Conservation (phyloP, 768 basidiomycete genomes). For the Galerina sulciceps region DNA sequence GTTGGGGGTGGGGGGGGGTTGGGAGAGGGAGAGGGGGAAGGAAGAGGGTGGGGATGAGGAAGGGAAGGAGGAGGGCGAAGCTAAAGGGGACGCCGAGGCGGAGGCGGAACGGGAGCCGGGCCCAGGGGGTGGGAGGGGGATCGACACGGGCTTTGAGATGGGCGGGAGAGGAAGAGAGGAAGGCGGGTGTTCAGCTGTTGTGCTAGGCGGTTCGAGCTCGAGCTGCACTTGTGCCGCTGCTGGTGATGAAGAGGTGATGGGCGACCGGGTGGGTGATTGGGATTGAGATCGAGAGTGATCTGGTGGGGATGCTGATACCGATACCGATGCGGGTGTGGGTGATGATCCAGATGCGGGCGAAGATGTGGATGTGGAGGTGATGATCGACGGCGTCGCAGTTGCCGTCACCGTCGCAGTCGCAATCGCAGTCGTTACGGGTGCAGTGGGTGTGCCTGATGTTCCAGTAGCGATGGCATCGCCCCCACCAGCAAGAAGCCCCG, state of each 20-base stretch:
- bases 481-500: neutral
- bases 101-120: neutral
- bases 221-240: neutral
- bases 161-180: too few relatives aligned
- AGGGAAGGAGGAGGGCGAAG: slow-evolving; percentile 4
- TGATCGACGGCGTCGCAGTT: neutral
- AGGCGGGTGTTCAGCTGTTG: neutral
- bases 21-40: slow-evolving; percentile 5
- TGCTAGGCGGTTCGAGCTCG: neutral
- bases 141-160: neutral
- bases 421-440: neutral
- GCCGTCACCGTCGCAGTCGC: neutral
- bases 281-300: neutral
- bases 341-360: too few relatives aligned
- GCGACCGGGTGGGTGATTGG: neutral
- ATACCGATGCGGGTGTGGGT: too few relatives aligned
- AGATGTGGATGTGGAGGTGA: neutral
- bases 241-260: neutral
- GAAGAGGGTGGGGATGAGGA: slow-evolving; percentile 9
- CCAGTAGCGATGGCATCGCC: neutral
- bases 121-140: neutral
- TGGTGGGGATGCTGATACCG: too few relatives aligned
- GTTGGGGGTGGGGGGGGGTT: slow-evolving; percentile 8
- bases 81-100: slow-evolving; percentile 6
- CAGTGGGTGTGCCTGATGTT: slow-evolving; percentile 39